Evolutionary conservation across 345 rosid genomes (phyloP).

Genomic region (Eutrema heterophyllum): DNA sequence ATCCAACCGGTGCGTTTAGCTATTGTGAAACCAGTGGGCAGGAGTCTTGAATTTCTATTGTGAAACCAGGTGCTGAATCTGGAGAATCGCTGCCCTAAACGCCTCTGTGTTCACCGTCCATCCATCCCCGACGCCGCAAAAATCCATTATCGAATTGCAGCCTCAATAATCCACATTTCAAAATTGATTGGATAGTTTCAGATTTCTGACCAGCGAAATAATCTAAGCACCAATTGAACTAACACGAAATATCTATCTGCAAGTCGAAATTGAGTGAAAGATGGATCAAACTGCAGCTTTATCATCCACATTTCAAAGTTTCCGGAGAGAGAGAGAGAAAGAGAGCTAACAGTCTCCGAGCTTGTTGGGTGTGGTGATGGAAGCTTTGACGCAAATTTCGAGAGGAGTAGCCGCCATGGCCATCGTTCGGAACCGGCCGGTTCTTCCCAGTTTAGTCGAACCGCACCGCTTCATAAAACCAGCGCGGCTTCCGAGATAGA

Average conservation of each 20-base stretch:
- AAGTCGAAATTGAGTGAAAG: background rate
- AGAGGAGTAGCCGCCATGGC: constrained; percentile 57
- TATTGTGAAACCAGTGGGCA: too few relatives aligned
- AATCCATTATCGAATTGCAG: background rate
- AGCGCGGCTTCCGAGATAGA: too few relatives aligned
- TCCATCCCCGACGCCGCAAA: too few relatives aligned
- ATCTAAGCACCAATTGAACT: background rate
- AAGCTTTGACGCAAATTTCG: constrained; percentile 83
- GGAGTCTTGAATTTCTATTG: too few relatives aligned
- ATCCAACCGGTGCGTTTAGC: too few relatives aligned
- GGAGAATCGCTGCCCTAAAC: too few relatives aligned
- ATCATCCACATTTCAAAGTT: constrained; percentile 13
- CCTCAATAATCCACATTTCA: background rate
- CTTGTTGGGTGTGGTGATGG: constrained; percentile 63
- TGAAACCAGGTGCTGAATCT: too few relatives aligned
- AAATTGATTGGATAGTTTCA: background rate
- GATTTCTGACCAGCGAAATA: background rate
- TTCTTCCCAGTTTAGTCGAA: constrained; percentile 12
- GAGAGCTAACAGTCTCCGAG: constrained; percentile 76
- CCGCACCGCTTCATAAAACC: constrained; percentile 29
- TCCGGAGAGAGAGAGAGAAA: background rate
- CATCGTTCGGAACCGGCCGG: constrained; percentile 26
- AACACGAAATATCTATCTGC: background rate
- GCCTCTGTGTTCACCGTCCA: too few relatives aligned
- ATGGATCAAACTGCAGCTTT: background rate